Conservation (phyloP, 2,329 filamentous ascomycete genomes). For the Alternaria postmessia region DNA sequence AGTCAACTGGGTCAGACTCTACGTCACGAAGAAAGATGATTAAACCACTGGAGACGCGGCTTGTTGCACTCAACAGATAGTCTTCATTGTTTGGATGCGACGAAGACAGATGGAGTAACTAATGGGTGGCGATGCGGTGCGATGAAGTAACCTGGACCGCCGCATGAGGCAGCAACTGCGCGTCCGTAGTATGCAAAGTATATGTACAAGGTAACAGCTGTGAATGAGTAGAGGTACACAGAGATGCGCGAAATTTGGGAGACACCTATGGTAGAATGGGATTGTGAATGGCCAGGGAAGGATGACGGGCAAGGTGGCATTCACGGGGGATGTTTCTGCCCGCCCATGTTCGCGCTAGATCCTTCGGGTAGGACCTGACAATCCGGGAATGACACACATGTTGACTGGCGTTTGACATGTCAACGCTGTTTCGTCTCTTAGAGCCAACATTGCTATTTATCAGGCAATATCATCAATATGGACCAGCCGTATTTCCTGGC, state of each 20-base stretch:
- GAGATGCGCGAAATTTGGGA: neutral
- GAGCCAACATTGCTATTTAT: neutral
- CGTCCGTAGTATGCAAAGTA: no score
- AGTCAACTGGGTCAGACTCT: neutral
- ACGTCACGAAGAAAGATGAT: neutral
- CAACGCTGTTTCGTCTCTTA: neutral
- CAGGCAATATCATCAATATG: neutral
- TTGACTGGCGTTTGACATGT: neutral
- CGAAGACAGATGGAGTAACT: neutral
- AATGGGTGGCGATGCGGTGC: neutral
- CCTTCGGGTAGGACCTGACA: neutral
- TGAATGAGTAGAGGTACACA: neutral
- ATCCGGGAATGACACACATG: constrained; percentile 2
- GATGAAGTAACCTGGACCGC: neutral
- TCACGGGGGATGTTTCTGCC: neutral
- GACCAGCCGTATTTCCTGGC: neutral
- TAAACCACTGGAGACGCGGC: neutral
- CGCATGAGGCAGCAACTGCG: neutral
- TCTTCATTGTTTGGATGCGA: neutral
- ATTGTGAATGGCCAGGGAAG: neutral
- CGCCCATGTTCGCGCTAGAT: constrained; percentile 2
- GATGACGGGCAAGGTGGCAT: neutral
- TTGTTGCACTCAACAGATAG: neutral
- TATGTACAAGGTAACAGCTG: neutral
- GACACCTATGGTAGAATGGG: neutral